A percentile compares a stretch with the other conserved stretches of the same genome.
Evolutionary conservation across 306 rosid genomes (phyloP).

Genomic region (Urtica urens): DNA sequence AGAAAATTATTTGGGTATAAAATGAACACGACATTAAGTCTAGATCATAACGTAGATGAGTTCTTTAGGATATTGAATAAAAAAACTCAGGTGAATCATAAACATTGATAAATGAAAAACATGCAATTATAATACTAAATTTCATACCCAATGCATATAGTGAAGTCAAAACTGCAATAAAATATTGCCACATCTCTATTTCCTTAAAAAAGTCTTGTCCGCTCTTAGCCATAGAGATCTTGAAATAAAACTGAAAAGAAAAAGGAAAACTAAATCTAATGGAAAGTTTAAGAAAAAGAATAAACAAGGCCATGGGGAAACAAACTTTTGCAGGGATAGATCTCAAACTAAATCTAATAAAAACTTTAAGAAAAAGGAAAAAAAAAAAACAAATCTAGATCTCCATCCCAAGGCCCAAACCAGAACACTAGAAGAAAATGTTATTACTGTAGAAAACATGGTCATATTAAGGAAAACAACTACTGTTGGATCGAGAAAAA

Average conservation of each 20-base stretch:
- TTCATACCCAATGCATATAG: not conserved
- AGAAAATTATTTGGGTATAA: too few relatives aligned
- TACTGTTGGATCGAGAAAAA: not conserved
- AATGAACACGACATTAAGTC: too few relatives aligned
- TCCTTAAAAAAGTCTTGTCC: not conserved
- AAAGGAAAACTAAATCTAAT: too few relatives aligned
- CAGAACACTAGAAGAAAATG: too few relatives aligned
- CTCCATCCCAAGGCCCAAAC: too few relatives aligned
- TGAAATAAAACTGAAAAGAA: not conserved
- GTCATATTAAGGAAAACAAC: too few relatives aligned
- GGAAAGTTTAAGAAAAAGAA: not conserved
- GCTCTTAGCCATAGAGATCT: not conserved
- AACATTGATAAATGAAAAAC: not conserved
- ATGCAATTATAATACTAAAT: not conserved
- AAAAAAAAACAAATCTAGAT: too few relatives aligned
- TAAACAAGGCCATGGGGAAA: not conserved
- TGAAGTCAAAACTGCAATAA: not conserved
- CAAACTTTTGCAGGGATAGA: not conserved
- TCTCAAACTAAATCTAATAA: not conserved
- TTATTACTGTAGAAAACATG: too few relatives aligned
- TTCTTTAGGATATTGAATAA: too few relatives aligned
- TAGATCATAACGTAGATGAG: too few relatives aligned
- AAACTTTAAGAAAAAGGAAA: not conserved
- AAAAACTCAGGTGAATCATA: too few relatives aligned
- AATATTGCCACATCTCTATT: not conserved